phyloP scores from a whole-genome alignment of 345 rosid species.

The Eucalyptus paniculata region DNA sequence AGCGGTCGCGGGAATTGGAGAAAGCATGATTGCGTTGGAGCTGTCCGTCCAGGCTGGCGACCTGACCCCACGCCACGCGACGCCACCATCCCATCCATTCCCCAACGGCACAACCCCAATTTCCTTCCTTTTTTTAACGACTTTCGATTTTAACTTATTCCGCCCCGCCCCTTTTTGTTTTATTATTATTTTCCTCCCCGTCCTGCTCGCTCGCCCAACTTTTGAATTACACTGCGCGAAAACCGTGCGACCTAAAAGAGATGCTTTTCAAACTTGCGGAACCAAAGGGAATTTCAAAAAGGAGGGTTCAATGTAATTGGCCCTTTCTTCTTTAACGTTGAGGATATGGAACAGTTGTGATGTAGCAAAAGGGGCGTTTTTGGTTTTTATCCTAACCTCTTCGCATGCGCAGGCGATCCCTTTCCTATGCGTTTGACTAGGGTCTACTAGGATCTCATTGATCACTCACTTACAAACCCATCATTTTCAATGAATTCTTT shows the following conservation, averaged over 20 bases:
- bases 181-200: background rate
- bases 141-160: background rate
- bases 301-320: background rate
- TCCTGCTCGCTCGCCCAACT: background rate
- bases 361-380: background rate
- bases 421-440: background rate
- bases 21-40: background rate
- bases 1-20: conserved; percentile 1
- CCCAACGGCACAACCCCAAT: background rate
- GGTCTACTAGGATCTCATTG: background rate
- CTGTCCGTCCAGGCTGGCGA: conserved; percentile 27
- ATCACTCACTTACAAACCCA: background rate
- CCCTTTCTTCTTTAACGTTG: background rate
- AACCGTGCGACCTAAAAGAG: background rate
- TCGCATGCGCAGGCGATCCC: background rate
- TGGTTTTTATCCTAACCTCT: background rate
- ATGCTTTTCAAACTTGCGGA: background rate
- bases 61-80: background rate
- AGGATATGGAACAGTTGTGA: background rate
- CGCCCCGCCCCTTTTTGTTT: background rate
- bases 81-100: background rate
- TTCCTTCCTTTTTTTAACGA: background rate
- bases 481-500: background rate
- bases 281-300: background rate
- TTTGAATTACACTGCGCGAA: background rate